A percentile compares a stretch with the other conserved stretches of the same genome.
phyloP scores from a whole-genome alignment of 2,329 filamentous ascomycete species.

The Metarhizium album region DNA sequence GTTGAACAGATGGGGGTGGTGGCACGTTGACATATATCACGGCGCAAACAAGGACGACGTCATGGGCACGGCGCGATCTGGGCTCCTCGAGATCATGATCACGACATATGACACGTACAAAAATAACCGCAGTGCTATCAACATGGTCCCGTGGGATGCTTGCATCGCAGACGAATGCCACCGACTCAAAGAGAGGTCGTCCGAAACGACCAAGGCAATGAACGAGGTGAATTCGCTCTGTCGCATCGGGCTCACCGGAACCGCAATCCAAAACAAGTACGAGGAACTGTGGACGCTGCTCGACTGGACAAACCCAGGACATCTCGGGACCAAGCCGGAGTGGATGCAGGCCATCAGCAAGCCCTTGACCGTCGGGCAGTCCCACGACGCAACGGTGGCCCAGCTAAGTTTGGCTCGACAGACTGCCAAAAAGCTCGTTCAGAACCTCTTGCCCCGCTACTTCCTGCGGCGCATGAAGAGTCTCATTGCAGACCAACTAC shows the following conservation, averaged over 20 bases:
- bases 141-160: constrained; percentile 84
- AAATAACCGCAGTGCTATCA: constrained; percentile 62
- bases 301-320: constrained; percentile 90
- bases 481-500: constrained; percentile 82
- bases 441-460: constrained; percentile 79
- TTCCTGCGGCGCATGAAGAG: constrained; percentile 91
- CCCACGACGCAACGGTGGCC: constrained; percentile 76
- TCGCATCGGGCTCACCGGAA: constrained; percentile 85
- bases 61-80: constrained; percentile 60
- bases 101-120: constrained; percentile 91
- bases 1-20: constrained; percentile 87
- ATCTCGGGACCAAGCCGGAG: constrained; percentile 50
- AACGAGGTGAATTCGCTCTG: constrained; percentile 84
- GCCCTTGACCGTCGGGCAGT: constrained; percentile 78
- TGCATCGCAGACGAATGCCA: constrained; percentile 94
- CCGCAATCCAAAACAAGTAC: constrained; percentile 95
- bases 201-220: constrained; percentile 77
- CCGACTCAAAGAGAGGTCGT: constrained; percentile 66
- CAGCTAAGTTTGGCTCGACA: constrained; percentile 73
- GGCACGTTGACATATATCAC: constrained; percentile 77
- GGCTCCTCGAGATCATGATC: constrained; percentile 79
- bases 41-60: constrained; percentile 57
- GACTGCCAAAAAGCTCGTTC: constrained; percentile 73
- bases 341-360: constrained; percentile 73
- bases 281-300: constrained; percentile 93